phyloP scores from a whole-genome alignment of 371 early-diverging fungal species.

The Syncephalastrum sp. region DNA sequence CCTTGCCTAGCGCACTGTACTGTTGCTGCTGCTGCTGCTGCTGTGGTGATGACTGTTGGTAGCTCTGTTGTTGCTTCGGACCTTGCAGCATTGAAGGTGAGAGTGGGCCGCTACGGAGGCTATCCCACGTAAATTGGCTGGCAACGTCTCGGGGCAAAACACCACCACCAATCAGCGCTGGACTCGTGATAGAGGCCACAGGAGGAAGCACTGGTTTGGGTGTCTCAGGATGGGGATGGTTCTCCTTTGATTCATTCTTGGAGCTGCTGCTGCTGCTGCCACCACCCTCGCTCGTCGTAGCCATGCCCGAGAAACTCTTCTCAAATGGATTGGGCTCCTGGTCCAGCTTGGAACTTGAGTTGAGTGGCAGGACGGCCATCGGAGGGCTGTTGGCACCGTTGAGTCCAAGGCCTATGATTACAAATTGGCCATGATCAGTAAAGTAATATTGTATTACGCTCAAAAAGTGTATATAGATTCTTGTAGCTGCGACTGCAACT shows the following conservation, averaged over 20 bases:
- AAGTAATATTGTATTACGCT: too few species aligned
- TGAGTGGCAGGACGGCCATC: slow-evolving; percentile 39
- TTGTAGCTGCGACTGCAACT: too few species aligned
- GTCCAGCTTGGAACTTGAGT: slow-evolving; percentile 64
- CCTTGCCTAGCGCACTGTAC: not conserved
- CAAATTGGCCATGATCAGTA: too few species aligned
- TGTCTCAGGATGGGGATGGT: slow-evolving; percentile 7
- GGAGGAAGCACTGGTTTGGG: slow-evolving; percentile 34
- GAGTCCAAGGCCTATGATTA: too few species aligned
- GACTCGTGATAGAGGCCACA: slow-evolving; percentile 44
- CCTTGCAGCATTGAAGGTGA: slow-evolving; percentile 77
- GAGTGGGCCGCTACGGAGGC: slow-evolving; percentile 71
- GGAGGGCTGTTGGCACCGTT: slow-evolving; percentile 23
- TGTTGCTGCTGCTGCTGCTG: slow-evolving; percentile 9
- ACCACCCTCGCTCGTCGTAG: slow-evolving; percentile 8
- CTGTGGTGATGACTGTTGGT: slow-evolving; percentile 1
- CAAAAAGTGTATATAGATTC: too few species aligned
- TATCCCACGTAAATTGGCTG: slow-evolving; percentile 60
- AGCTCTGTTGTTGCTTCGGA: slow-evolving; percentile 35
- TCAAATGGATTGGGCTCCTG: slow-evolving; percentile 89
- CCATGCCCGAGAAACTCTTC: slow-evolving; percentile 67
- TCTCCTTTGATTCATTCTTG: slow-evolving; percentile 7
- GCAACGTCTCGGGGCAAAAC: slow-evolving; percentile 45
- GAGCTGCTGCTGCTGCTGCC: slow-evolving; percentile 16
- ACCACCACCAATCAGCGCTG: slow-evolving; percentile 35